Evolutionary conservation across 2,329 filamentous ascomycete species (phyloP).

Genomic region (Phialemoniopsis sp.): DNA sequence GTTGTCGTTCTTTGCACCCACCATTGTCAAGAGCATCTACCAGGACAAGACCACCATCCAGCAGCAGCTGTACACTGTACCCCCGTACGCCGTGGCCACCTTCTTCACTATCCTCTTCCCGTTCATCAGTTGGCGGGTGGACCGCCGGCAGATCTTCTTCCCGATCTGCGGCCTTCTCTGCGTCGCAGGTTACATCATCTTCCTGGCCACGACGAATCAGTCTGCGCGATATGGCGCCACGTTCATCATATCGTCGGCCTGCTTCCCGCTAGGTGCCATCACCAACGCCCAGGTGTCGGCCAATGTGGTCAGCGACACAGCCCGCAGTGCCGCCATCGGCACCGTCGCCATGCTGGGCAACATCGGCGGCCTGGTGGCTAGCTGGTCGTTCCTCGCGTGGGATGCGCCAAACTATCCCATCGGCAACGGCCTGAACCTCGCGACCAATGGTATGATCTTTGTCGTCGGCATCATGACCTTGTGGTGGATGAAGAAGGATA

Average conservation of each 20-base stretch:
- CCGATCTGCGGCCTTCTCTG: too few relatives aligned
- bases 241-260: too few relatives aligned
- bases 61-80: constrained; percentile 64
- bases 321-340: constrained; percentile 34
- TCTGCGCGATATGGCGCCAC: too few relatives aligned
- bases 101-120: too few relatives aligned
- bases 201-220: too few relatives aligned
- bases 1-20: constrained; percentile 57
- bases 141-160: too few relatives aligned
- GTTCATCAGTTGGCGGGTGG: too few relatives aligned
- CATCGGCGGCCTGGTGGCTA: constrained; percentile 29
- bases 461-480: constrained; percentile 42
- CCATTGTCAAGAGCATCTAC: constrained; percentile 45
- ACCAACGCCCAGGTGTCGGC: constrained; percentile 43
- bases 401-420: constrained; percentile 62
- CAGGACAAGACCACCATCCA: constrained; percentile 44
- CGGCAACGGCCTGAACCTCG: constrained; percentile 65
- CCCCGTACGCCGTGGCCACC: constrained; percentile 54
- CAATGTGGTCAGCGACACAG: constrained; percentile 64
- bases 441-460: constrained; percentile 48
- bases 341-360: neutral
- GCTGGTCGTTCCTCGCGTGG: constrained; percentile 56
- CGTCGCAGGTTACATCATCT: too few relatives aligned
- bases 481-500: constrained; percentile 58
- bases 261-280: too few relatives aligned